phyloP scores from a whole-genome alignment of 2,329 filamentous ascomycete species.

The Trichophyton benhamiae region DNA sequence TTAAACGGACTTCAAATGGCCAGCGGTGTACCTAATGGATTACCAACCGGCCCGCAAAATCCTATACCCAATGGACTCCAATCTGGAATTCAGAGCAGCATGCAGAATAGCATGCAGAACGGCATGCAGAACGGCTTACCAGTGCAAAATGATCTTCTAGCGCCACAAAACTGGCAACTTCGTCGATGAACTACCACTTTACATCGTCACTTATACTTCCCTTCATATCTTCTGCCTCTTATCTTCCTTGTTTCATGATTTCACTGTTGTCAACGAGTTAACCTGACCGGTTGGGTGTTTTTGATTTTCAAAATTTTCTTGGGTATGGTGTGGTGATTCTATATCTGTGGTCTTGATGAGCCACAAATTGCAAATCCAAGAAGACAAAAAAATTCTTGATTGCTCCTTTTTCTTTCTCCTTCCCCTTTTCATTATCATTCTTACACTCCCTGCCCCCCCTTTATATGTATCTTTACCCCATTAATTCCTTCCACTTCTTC shows the following conservation, averaged over 20 bases:
- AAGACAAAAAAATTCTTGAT: background rate
- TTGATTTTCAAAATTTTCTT: background rate
- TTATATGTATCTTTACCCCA: background rate
- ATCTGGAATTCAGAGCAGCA: background rate
- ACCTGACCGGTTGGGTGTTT: background rate
- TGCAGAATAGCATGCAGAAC: background rate
- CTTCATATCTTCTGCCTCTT: background rate
- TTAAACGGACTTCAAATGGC: conserved; percentile 12
- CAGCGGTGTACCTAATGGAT: background rate
- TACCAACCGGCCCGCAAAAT: background rate
- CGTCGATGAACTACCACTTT: background rate
- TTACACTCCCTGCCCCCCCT: background rate
- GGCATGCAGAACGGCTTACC: background rate
- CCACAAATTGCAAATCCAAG: background rate
- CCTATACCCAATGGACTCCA: background rate
- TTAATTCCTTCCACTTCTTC: background rate
- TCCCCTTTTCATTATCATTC: too few relatives aligned
- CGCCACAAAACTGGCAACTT: background rate
- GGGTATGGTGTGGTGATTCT: background rate
- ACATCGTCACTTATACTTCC: background rate
- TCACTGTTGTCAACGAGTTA: background rate
- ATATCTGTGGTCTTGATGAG: background rate
- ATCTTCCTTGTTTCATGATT: background rate
- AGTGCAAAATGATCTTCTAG: background rate
- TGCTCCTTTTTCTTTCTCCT: background rate